Percentiles rank a stretch among this genome's conserved stretches.
These are phyloP conservation scores for Clavariopsis aquatica DNA, from an alignment of 495 filamentous ascomycete species.

Conservation along the genomic window DNA sequence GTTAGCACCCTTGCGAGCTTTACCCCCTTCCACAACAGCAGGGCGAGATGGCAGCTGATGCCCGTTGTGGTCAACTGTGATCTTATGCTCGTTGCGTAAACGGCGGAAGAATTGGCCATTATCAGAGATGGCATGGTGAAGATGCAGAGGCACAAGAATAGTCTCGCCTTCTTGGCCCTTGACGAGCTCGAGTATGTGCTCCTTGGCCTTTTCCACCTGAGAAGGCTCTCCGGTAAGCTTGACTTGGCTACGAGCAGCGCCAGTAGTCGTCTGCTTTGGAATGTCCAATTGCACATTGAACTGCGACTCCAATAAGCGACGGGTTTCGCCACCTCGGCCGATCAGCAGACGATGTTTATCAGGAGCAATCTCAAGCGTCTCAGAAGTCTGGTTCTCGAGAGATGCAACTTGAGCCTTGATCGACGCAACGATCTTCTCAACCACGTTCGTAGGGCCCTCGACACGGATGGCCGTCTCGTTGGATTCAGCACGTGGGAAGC, in stretches of 20 bases:
- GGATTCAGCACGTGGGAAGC: constrained; percentile 78
- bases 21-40: constrained; percentile 42
- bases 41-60: constrained; percentile 70
- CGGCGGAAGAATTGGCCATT: constrained; percentile 90
- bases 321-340: constrained; percentile 83
- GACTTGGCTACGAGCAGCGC: constrained; percentile 66
- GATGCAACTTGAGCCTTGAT: constrained; percentile 78
- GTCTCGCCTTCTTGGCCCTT: constrained; percentile 90
- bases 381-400: constrained; percentile 73
- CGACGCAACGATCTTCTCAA: constrained; percentile 81
- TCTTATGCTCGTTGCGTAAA: constrained; percentile 75
- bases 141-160: constrained; percentile 71
- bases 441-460: constrained; percentile 77
- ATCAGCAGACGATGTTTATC: constrained; percentile 91
- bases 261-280: constrained; percentile 70
- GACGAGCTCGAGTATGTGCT: constrained; percentile 72
- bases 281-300: constrained; percentile 90
- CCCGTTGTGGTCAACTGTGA: constrained; percentile 87
- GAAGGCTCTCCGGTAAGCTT: constrained; percentile 78
- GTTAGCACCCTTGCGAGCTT: constrained; percentile 50
- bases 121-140: constrained; percentile 83
- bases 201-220: constrained; percentile 81
- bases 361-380: constrained; percentile 73
- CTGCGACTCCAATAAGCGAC: constrained; percentile 80
- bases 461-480: constrained; percentile 84